These are phyloP conservation scores for Penicillium malachiteum DNA, from an alignment of 495 filamentous ascomycete species.

Conservation along the genomic window DNA sequence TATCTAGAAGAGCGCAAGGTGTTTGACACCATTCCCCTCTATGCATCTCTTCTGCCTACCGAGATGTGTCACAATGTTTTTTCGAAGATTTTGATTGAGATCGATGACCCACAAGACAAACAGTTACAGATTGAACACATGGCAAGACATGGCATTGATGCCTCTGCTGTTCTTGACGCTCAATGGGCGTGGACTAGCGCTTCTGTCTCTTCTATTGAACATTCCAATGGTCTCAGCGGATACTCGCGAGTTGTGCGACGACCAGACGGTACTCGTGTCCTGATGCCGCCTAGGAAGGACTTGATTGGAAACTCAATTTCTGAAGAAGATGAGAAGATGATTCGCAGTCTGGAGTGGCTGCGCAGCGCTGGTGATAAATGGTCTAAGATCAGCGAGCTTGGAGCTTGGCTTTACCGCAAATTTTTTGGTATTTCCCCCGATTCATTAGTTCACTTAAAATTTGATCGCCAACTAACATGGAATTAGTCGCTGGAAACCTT, in stretches of 20 bases:
- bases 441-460: neutral
- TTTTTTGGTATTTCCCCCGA: conserved; percentile 37
- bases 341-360: conserved; percentile 84
- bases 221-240: conserved; percentile 26
- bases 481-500: conserved; percentile 45
- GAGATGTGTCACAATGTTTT: conserved; percentile 44
- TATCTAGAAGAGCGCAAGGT: conserved; percentile 68
- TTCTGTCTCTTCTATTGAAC: conserved; percentile 33
- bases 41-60: conserved; percentile 71
- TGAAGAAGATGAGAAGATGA: conserved; percentile 65
- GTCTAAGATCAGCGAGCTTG: conserved; percentile 65
- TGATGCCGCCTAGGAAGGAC: conserved; percentile 53
- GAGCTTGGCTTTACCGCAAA: conserved; percentile 65
- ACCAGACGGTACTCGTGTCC: conserved; percentile 31
- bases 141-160: conserved; percentile 51
- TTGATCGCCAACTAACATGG: conserved; percentile 5
- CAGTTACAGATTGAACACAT: conserved; percentile 51
- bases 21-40: conserved; percentile 76
- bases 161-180: conserved; percentile 49
- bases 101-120: conserved; percentile 57
- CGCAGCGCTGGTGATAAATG: conserved; percentile 68
- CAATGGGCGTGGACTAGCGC: conserved; percentile 54
- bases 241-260: conserved; percentile 35
- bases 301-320: conserved; percentile 64
- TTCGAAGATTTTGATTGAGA: conserved; percentile 57